Evolutionary conservation across 129 eudicot species (phyloP), one percentile per base, ranked within the genome.

Genomic region (Artemisia argyi): DNA sequence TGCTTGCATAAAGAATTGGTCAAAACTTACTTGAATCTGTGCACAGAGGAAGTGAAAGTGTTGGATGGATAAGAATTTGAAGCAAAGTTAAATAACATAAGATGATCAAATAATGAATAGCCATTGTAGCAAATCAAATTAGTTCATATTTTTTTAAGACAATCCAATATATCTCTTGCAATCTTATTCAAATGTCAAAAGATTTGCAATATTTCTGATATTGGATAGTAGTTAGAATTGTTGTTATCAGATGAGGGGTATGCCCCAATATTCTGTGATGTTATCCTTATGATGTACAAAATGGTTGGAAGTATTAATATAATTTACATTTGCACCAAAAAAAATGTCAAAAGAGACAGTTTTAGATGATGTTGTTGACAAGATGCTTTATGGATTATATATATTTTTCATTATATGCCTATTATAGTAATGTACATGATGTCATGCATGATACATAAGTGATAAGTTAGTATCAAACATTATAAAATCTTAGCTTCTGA

Each of bases 21-120:
- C 9, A 52, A 49, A 71, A 81, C 89, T 69, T 60, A 88, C 89
- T 81, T 78, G 88, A 88, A 76, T 88, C 85, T 52, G 81, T 73
- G 81, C 96, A 88, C 0, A 85, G 76, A 54, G 96, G 91, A 80
- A 66, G 75, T 14, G 88, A 70, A 57, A 57, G 61, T 11, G 59
- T 62, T 28, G 84, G 81, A 73, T 69, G 16, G 54, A 68, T 59
- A 66, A 73, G 55, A 62, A 78, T 68, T 54, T 61, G 82, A 76
- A 85, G 74, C 79, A 83, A 75, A 57, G 24, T 64, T 20, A 80
- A 55, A 59, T 73, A 51, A 19, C 68, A 39, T 42, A 84, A 47
- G 66, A 71, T 28, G 35, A 66, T 61, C 26, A 75, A 72, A 66
- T 46, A 52, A 66, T 64, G 67, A 55, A 73, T 54, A 71, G 78